These are phyloP conservation scores for Neocallimastix lanati DNA, from an alignment of 192 early-diverging fungal species.

Conservation along the genomic window DNA sequence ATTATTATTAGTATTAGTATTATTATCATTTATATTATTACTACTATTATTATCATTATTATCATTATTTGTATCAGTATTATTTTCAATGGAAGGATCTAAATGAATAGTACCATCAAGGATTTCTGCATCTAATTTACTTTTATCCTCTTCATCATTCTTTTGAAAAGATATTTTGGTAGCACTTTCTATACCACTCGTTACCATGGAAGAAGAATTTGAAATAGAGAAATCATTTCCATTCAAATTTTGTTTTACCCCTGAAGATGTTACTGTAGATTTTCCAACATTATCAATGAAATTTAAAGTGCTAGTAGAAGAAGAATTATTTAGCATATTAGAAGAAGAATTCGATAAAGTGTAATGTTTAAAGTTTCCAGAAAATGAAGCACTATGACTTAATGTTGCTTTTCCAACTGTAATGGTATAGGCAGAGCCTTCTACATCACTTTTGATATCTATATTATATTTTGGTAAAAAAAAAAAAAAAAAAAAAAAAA, in stretches of 20 bases:
- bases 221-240: not conserved
- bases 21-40: too few relatives aligned
- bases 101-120: not conserved
- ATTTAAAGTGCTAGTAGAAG: not conserved
- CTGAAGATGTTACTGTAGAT: not conserved
- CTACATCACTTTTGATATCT: not conserved
- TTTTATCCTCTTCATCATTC: not conserved
- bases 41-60: too few relatives aligned
- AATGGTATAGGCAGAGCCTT: not conserved
- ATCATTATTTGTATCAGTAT: too few relatives aligned
- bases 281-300: not conserved
- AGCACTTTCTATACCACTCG: not conserved
- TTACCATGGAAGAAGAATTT: not conserved
- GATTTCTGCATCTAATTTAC: not conserved
- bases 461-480: too few relatives aligned
- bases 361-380: not conserved
- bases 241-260: not conserved
- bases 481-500: too few relatives aligned
- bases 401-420: not conserved
- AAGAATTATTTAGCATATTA: not conserved
- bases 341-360: not conserved
- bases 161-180: not conserved
- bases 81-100: not conserved
- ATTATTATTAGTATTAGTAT: too few relatives aligned
- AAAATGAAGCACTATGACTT: not conserved